Base-by-base conservation (phyloP, 768 basidiomycete species). In the Termitomyces eurrhizus region DNA sequence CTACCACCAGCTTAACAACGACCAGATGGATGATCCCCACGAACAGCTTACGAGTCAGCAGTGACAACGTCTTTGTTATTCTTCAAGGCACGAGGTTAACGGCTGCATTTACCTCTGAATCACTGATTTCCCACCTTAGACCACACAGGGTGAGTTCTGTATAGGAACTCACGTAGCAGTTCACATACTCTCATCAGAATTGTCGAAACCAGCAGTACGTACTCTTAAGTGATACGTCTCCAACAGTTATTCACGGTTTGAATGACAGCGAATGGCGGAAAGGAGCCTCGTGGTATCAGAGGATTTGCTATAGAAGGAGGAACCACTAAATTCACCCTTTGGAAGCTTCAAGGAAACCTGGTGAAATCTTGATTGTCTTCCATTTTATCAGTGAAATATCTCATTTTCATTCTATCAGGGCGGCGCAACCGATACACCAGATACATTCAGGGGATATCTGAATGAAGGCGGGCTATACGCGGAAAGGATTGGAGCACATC, bases 401-500 rank as follows among this genome's bases (percentile, higher is more conserved):
- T 41, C 16, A 5, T 18, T 37, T 50, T 37, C 46, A 36, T 42
- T 12, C 9, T 49, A 42, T 14, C 53, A 57, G 75, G 78, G 78
- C 13, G 75, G 77, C 7, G 77, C 77, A 24, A 70, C 72, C 12
- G 63, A 74, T 32, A 63, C 77, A 21, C 76, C 78, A 11, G 82
- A 83, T 62, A 75, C 75, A 14, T 74, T 73, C 60, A 71, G 82
- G 24, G 82, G 81, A 32, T 78, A 83, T 51, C 67, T 80, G 50
- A 83, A 83, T 59, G 81, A 81, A 70, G 82, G 82, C 13, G 81
- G 80, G 1, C 66, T 81, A 7, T 80, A 77, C 57, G 78, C 76
- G 4, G 81, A 83, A 68, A 69, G 82, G 32, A 72, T 78, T 49
- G 81, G 82, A 4, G 82, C 80, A 42, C 82, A 83, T 66, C 73